Base-by-base conservation (phyloP, 2,329 filamentous ascomycete species). In the Venturia effusa region DNA sequence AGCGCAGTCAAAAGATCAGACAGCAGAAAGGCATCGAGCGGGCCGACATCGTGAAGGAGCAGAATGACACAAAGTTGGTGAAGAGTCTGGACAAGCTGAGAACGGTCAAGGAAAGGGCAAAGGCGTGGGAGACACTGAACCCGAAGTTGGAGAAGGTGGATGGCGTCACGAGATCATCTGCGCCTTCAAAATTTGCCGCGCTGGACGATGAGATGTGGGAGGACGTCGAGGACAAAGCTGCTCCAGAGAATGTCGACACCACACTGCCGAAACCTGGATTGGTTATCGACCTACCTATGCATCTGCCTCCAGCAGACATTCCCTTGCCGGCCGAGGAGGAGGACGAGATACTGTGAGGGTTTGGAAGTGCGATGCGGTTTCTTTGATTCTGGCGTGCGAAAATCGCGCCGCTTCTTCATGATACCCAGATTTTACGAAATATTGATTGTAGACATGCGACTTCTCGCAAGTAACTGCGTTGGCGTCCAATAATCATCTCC, bases 21-120 rank as follows among this genome's bases (percentile, higher is more conserved):
- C 81, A 81, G 60, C 76, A 82, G 67, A 80, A 79, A 69, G 80
- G 79, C 22, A 72, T 85, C 51, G 83, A 84, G 68, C 77, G 80
- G 66, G 84, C 81, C 8, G 83, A 83, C 64, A 74, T 77, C 19
- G 77, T 81, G 41, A 73, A 80, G 66, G 82, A 83, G 66, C 83
- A 81, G 71, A 70, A 81, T 51, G 81, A 84, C 71, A 78, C 77
- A 51, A 86, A 86, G 71, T 75, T 82, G 39, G 74, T 76, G 24
- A 83, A 81, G 69, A 84, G 82, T 67, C 67, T 80, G 55, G 73
- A 71, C 11, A 79, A 77, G 65, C 78, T 74, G 40, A 81, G 78
- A 69, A 75, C 69, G 45, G 75, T 84, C 43, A 78, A 79, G 66
- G 77, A 77, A 62, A 75, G 82, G 67, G 76, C 75, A 13, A 76